Evolutionary conservation across 257 asterid species (phyloP), one percentile per base, ranked within the genome.

Genomic region (Jasminum sambac): DNA sequence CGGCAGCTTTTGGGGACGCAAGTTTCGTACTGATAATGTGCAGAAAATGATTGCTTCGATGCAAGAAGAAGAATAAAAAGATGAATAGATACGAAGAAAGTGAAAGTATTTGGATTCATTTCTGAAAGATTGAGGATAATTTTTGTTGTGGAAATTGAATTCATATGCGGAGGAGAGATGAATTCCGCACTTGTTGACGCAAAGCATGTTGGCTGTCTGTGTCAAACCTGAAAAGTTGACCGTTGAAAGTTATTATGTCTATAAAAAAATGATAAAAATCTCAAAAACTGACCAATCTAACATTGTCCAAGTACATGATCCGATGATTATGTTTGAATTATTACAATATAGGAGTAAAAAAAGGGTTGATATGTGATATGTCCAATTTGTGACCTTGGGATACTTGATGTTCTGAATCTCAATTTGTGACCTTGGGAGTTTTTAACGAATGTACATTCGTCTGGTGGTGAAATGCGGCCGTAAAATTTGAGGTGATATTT

Each of bases 1-100:
- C 69, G 73, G 38, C 95, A 88, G 7, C 17, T 59, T 11, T 19
- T 63, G 11, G 87, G 75, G 12, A 6, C 63, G 67, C 97, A 90
- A 5, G 79, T 81, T 66, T 76, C 82, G 46, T 82, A 90, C 50
- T 37, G 74, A 3, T 26, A 25, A 78, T 86, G 80, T 68, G 64
- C 81, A 44, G 74, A 80, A 65, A 16, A 77, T 36, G 85, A 81
- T 21, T 24, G 65, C 66, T 36, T 68, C 6, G 81, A 34, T 16
- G 74, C 24, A 78, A 84, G 62, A 62, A 80, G 69, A 39, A 85
- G 70, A 40, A 81, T 52, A 58, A 70, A 79, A 39, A 79, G 79
- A 30, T 63, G 21, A n/a, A 73, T 42, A 8, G 75, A 30, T 44
- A 57, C 25, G 19, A 63, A 68, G 44, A 62, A 67, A 57, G 42